Conservation (phyloP, 345 rosid genomes). For the Rhodamnia rubescens region DNA sequence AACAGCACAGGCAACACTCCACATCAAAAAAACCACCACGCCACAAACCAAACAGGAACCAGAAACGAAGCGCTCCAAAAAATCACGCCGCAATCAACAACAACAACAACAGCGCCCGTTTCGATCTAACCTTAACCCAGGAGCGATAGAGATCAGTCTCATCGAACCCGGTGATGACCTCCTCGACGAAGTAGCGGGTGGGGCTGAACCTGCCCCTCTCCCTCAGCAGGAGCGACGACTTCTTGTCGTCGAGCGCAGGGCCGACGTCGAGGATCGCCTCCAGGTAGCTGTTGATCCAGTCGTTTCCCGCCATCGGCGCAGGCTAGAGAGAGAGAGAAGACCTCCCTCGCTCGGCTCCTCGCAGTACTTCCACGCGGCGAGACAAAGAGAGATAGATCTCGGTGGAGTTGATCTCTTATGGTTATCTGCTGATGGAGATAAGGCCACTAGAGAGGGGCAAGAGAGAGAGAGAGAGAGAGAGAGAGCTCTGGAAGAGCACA, state of each 20-base stretch:
- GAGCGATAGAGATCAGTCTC: conserved; percentile 97
- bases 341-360: too few species aligned
- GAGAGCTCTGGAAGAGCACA: neutral
- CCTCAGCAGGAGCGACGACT: conserved; percentile 72
- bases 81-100: neutral
- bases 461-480: neutral
- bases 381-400: neutral
- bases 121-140: conserved; percentile 47
- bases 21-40: neutral
- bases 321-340: neutral
- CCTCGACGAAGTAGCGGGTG: conserved; percentile 95
- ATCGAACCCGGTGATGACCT: conserved; percentile 91
- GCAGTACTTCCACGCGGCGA: neutral
- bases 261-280: conserved; percentile 99
- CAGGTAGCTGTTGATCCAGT: conserved; percentile 95
- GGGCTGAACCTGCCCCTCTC: conserved; percentile 97
- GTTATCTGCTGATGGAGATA: neutral
- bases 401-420: too few species aligned
- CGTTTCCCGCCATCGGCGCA: conserved; percentile 81
- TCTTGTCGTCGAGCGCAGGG: conserved; percentile 70
- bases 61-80: too few species aligned
- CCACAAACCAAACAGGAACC: neutral
- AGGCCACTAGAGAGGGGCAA: neutral
- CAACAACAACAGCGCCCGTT: neutral
- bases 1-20: neutral